Conservation (phyloP, 169 alveolate species). For the Cryptosporidium ubiquitum region DNA sequence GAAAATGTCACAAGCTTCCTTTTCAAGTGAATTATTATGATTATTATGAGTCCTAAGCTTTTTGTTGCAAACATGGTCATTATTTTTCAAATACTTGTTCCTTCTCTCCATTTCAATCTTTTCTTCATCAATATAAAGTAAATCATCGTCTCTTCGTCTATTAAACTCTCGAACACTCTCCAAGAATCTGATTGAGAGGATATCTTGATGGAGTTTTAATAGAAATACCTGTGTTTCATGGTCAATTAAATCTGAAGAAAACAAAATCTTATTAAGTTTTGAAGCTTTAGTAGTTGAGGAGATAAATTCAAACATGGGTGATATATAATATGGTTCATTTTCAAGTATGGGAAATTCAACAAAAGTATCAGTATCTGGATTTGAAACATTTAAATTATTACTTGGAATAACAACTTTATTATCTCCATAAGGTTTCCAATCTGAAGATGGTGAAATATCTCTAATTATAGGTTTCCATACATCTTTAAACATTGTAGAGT, state of each 20-base stretch:
- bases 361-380: slow-evolving; percentile 53
- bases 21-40: neutral
- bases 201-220: slow-evolving; percentile 2
- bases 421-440: slow-evolving; percentile 38
- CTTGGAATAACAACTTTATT: slow-evolving; percentile 3
- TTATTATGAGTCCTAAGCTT: neutral
- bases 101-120: neutral
- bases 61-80: neutral
- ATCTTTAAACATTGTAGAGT: slow-evolving; percentile 18
- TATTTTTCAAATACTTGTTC: neutral
- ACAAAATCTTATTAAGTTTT: too few species aligned
- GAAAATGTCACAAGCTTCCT: neutral
- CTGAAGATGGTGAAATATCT: neutral
- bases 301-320: neutral
- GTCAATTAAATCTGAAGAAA: neutral
- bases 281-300: neutral
- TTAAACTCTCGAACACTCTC: slow-evolving; percentile 41
- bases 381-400: neutral
- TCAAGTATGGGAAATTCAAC: slow-evolving; percentile 47
- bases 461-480: neutral
- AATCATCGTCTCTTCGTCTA: slow-evolving; percentile 18
- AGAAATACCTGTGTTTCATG: neutral
- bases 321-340: neutral
- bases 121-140: neutral
- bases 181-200: slow-evolving; percentile 13